A percentile compares a stretch with the other conserved stretches of the same genome.
Evolutionary conservation across 768 basidiomycete genomes (phyloP).

Genomic region (Inosperma sp.): DNA sequence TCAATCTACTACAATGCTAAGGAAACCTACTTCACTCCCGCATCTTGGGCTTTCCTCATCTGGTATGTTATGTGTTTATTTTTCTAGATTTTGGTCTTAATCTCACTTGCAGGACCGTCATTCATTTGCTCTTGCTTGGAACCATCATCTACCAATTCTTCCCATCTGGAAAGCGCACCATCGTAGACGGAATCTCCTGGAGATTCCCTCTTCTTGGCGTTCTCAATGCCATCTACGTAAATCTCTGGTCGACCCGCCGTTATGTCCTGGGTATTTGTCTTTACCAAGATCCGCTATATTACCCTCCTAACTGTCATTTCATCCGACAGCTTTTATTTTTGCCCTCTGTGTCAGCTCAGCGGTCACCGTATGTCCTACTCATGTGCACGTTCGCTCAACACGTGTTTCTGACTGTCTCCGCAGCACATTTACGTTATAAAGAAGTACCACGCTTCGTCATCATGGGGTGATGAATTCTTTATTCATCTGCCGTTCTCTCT

Average conservation of each 20-base stretch:
- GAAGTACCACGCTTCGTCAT: constrained; percentile 69
- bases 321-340: constrained; percentile 89
- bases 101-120: constrained; percentile 59
- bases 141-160: constrained; percentile 90
- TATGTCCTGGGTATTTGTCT: constrained; percentile 53
- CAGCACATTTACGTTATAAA: constrained; percentile 91
- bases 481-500: constrained; percentile 95
- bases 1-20: constrained; percentile 70
- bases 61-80: constrained; percentile 46
- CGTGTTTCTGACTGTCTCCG: constrained; percentile 27
- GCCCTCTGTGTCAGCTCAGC: constrained; percentile 81
- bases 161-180: constrained; percentile 64
- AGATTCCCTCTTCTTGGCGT: constrained; percentile 84
- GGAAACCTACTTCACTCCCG: constrained; percentile 93
- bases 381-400: constrained; percentile 19
- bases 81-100: constrained; percentile 12
- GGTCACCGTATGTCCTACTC: constrained; percentile 37
- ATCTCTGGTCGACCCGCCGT: constrained; percentile 75
- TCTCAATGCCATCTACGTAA: constrained; percentile 86
- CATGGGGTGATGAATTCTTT: constrained; percentile 73
- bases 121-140: constrained; percentile 88
- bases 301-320: constrained; percentile 17
- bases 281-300: constrained; percentile 12
- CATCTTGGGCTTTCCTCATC: constrained; percentile 87
- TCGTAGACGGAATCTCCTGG: constrained; percentile 89